These are phyloP conservation scores for Globisporangium parvum DNA, from an alignment of 352 stramenopile genomes.

Conservation along the genomic window DNA sequence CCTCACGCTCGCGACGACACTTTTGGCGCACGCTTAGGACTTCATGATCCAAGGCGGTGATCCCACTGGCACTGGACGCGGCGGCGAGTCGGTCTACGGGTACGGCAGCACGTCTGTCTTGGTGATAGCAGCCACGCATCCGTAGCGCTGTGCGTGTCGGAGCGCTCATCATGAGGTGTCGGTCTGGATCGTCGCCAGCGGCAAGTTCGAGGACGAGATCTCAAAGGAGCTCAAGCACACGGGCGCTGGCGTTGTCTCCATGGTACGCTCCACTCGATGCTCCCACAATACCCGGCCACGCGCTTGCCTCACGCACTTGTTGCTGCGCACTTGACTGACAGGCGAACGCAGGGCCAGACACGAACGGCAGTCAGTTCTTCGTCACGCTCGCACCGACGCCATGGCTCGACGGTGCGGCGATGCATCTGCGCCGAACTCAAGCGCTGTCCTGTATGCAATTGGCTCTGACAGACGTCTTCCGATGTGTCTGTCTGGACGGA, in stretches of 20 bases:
- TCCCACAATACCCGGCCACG: too few relatives aligned
- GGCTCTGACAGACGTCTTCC: too few relatives aligned
- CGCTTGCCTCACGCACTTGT: not conserved
- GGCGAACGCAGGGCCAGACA: constrained; percentile 89
- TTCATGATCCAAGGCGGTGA: constrained; percentile 97
- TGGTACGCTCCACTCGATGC: constrained; percentile 29
- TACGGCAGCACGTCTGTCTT: constrained; percentile 12
- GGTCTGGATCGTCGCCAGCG: constrained; percentile 24
- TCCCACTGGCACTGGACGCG: constrained; percentile 89
- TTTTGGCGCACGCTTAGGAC: constrained; percentile 28
- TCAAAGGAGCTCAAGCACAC: constrained; percentile 92
- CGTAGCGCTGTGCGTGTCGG: not conserved
- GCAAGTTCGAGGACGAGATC: constrained; percentile 94
- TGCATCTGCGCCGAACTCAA: too few relatives aligned
- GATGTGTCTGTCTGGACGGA: not conserved
- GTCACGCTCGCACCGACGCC: constrained; percentile 91
- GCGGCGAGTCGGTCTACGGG: constrained; percentile 91
- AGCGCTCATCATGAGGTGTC: not conserved
- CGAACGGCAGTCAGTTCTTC: constrained; percentile 94
- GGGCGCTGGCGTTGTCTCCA: constrained; percentile 87
- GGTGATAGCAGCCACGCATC: not conserved
- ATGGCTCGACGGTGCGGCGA: constrained; percentile 84
- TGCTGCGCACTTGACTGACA: constrained; percentile 9
- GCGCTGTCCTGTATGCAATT: too few relatives aligned
- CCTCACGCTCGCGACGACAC: not conserved